Evolutionary conservation across 805 yeast species (phyloP), one percentile per base, ranked within the genome.

Genomic region (Schizosaccharomyces cryophilus): DNA sequence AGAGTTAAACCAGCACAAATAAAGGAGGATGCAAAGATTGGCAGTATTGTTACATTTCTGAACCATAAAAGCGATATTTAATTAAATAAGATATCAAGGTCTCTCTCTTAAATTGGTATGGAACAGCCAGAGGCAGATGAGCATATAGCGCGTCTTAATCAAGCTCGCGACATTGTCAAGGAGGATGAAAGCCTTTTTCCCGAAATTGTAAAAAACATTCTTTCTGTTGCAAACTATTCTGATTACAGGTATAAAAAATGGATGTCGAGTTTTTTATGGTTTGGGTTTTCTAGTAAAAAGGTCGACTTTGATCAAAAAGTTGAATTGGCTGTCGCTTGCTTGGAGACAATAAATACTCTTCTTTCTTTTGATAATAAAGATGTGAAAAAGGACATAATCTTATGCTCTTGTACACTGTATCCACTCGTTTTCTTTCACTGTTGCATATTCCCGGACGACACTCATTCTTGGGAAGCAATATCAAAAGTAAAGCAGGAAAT

Each of bases 401-500:
- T 74, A 29, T 69, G 77, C 13, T 68, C 75, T 24, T 68, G 79
- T 5, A 68, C 71, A 51, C 67, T 75, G n/a, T 80, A 77, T 64
- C 79, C 79, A 17, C 66, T 74, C 65, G 64, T 76, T 48, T 74
- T 79, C 63, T 75, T 73, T 62, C 67, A 77, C 35, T 29, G 35
- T 74, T 77, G 60, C 63, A 66, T 45, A 63, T 61, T 15, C 19
- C 31, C 42, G 29, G 19, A n/a, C 31, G 73, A 73, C 62, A 65
- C 65, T 5, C 67, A 67, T 13, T 64, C 73, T 17, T 87, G 95
- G 95, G 69, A 72, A 30, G 74, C 75, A 58, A 66, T 85, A 63
- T 69, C 73, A 17, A 75, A 74, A 5, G 70, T 89, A 66, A 86
- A 85, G 70, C 73, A 73, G 38, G 73, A 72, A 42, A 73, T 87